A percentile compares a stretch with the other conserved stretches of the same genome.
These are phyloP conservation scores for Wickerhamomyces mucosus DNA, from an alignment of 805 yeast species.

Conservation along the genomic window DNA sequence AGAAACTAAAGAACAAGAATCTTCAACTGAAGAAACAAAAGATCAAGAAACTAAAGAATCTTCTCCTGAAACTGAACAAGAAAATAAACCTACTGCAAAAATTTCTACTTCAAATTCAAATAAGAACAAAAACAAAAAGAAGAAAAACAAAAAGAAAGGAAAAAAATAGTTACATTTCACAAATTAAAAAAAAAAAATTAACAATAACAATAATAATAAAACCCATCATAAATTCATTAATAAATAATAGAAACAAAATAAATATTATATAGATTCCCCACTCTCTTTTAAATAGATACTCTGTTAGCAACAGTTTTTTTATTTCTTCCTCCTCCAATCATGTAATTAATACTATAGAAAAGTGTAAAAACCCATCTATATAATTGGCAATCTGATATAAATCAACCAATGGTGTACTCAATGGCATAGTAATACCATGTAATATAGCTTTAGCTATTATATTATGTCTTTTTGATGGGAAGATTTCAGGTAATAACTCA, in stretches of 20 bases:
- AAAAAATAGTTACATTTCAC: neutral
- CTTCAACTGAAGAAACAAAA: neutral
- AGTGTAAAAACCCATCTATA: conserved; percentile 60
- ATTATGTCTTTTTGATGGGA: conserved; percentile 29
- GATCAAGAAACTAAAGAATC: neutral
- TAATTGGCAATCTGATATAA: conserved; percentile 34
- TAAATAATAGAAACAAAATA: too few species aligned
- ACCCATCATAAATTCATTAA: too few species aligned
- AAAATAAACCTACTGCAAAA: too few species aligned
- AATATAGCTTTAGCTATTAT: conserved; percentile 33
- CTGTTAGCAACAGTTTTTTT: too few species aligned
- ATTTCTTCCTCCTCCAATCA: too few species aligned
- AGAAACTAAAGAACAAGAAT: neutral
- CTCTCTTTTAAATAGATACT: too few species aligned
- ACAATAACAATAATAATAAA: too few species aligned
- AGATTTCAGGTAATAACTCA: conserved; percentile 33
- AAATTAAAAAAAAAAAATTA: too few species aligned
- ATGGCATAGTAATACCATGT: conserved; percentile 48
- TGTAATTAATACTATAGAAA: conserved; percentile 28
- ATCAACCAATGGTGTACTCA: conserved; percentile 33
- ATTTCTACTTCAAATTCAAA: neutral
- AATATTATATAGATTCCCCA: too few species aligned
- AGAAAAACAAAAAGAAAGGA: neutral
- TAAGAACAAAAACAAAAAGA: neutral
- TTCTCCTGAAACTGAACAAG: too few species aligned